phyloP scores from a whole-genome alignment of 805 yeast species.

The Candida multigemmis region DNA sequence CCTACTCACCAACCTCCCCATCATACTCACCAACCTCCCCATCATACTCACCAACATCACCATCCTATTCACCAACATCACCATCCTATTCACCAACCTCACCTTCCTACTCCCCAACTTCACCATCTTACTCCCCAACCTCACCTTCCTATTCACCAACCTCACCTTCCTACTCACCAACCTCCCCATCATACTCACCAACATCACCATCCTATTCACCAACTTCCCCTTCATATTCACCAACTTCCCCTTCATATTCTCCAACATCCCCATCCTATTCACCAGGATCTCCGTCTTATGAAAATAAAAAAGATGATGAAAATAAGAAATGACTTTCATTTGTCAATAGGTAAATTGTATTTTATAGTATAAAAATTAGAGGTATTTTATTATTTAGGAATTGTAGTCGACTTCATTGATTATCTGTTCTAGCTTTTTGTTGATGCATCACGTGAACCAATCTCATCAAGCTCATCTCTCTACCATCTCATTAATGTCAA shows the following conservation, averaged over 20 bases:
- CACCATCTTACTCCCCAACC: conserved; percentile 65
- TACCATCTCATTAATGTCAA: background rate
- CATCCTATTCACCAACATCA: conserved; percentile 71
- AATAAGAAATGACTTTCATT: background rate
- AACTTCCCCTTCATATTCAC: conserved; percentile 73
- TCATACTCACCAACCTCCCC: conserved; percentile 71
- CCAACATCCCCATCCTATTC: conserved; percentile 39
- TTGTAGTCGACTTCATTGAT: too few relatives aligned
- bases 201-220: conserved; percentile 44
- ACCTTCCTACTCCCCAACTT: conserved; percentile 60
- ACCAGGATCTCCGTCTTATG: conserved; percentile 30
- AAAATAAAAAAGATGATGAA: conserved; percentile 10
- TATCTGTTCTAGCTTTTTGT: too few relatives aligned
- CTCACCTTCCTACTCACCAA: conserved; percentile 60
- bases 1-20: conserved; percentile 75
- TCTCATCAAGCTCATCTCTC: too few relatives aligned
- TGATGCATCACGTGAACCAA: too few relatives aligned
- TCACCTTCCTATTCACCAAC: conserved; percentile 76
- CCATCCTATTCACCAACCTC: conserved; percentile 59
- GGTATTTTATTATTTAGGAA: too few relatives aligned
- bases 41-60: conserved; percentile 68
- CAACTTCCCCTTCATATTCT: conserved; percentile 60
- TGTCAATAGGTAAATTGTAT: conserved; percentile 1
- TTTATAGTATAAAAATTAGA: conserved; percentile 1
- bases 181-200: conserved; percentile 69